These are phyloP conservation scores for Penicillium nordicum DNA, from an alignment of 2,329 filamentous ascomycete genomes.

Conservation along the genomic window DNA sequence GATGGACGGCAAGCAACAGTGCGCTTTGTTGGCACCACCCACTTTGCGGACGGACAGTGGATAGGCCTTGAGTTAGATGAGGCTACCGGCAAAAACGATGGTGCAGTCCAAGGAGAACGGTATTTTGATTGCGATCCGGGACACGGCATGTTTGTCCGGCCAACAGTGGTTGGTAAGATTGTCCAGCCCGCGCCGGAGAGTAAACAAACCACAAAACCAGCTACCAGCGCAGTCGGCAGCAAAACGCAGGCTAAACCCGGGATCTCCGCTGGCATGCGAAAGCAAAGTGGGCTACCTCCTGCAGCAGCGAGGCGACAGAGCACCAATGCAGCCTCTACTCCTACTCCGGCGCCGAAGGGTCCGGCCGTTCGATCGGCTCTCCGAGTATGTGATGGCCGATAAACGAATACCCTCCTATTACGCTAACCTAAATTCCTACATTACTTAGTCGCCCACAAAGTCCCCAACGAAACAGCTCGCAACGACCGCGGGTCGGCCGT, in stretches of 20 bases:
- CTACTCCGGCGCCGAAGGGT: slow-evolving; percentile 62
- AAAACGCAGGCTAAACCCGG: slow-evolving; percentile 11
- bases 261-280: slow-evolving; percentile 34
- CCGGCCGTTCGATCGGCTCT: slow-evolving; percentile 37
- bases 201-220: slow-evolving; percentile 36
- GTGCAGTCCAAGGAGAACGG: slow-evolving; percentile 77
- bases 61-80: slow-evolving; percentile 84
- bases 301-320: slow-evolving; percentile 62
- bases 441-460: slow-evolving; percentile 66
- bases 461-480: slow-evolving; percentile 74
- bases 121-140: slow-evolving; percentile 76
- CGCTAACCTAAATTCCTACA: slow-evolving; percentile 17
- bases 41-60: slow-evolving; percentile 81
- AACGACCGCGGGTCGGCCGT: slow-evolving; percentile 51
- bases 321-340: slow-evolving; percentile 64
- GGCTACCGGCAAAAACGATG: slow-evolving; percentile 86
- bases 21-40: slow-evolving; percentile 75
- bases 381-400: slow-evolving; percentile 30
- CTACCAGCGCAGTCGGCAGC: slow-evolving; percentile 28
- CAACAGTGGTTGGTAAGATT: slow-evolving; percentile 61
- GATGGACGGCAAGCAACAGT: slow-evolving; percentile 75
- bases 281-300: slow-evolving; percentile 51
- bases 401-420: neutral
- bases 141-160: slow-evolving; percentile 83
- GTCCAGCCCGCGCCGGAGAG: slow-evolving; percentile 36